A percentile compares a stretch with the other conserved stretches of the same genome.
Conservation (phyloP, 257 asterid species). For the Apocynum venetum region DNA sequence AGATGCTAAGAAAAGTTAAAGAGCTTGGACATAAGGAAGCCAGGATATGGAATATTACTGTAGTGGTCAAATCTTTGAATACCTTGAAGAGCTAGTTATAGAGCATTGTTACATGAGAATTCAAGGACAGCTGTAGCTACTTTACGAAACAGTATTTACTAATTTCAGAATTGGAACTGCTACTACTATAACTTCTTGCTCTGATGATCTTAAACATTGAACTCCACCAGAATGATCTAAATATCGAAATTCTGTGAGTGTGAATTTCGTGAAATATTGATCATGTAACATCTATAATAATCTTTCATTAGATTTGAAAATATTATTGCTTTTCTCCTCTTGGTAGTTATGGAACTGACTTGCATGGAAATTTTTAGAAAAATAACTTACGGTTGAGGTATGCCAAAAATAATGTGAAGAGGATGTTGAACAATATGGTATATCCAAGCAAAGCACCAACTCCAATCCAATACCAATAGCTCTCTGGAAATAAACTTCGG, state of each 20-base stretch:
- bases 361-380: conserved; percentile 14
- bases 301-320: too few relatives aligned
- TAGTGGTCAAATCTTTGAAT: neutral
- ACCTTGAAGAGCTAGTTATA: neutral
- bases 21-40: neutral
- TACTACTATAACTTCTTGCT: neutral
- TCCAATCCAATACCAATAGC: conserved; percentile 97
- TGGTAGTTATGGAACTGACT: neutral
- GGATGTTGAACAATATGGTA: conserved; percentile 65
- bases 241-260: neutral
- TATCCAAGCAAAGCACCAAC: conserved; percentile 86
- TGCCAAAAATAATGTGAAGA: conserved; percentile 66
- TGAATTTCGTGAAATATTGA: neutral
- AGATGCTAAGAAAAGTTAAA: neutral
- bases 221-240: neutral
- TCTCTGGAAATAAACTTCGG: conserved; percentile 75
- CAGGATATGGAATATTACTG: neutral
- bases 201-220: neutral
- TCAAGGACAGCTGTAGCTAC: neutral
- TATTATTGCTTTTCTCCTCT: too few relatives aligned
- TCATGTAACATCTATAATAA: too few relatives aligned
- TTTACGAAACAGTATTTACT: neutral
- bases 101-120: neutral
- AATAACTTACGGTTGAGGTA: conserved; percentile 70
- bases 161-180: neutral